Evolutionary conservation across 805 yeast species (phyloP).

Genomic region (Blastobotrys terrestris): DNA sequence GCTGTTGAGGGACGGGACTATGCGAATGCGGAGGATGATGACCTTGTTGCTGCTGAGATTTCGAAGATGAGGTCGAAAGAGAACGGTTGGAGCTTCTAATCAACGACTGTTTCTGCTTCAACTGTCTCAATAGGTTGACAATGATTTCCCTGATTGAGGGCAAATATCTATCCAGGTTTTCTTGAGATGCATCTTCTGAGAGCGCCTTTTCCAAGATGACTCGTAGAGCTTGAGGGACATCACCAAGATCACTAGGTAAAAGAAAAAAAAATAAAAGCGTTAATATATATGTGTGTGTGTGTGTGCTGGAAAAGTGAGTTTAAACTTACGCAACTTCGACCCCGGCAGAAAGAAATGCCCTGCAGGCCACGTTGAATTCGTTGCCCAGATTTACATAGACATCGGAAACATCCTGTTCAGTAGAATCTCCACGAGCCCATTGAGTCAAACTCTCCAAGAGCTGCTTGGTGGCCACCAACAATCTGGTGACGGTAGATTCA

Average conservation of each 20-base stretch:
- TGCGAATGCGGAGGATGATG: neutral
- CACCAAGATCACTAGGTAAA: conserved; percentile 63
- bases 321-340: conserved; percentile 47
- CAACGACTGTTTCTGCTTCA: conserved; percentile 70
- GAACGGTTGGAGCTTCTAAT: conserved; percentile 31
- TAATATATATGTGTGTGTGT: too few relatives aligned
- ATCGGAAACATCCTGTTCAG: conserved; percentile 80
- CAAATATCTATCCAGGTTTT: conserved; percentile 67
- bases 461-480: conserved; percentile 83
- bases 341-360: conserved; percentile 73
- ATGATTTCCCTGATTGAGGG: conserved; percentile 85
- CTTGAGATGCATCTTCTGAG: conserved; percentile 78
- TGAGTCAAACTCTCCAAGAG: conserved; percentile 77
- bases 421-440: conserved; percentile 81
- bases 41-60: conserved; percentile 1
- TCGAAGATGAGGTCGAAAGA: neutral
- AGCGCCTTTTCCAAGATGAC: conserved; percentile 79
- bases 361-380: conserved; percentile 80
- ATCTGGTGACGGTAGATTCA: conserved; percentile 70
- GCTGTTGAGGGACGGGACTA: neutral
- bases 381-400: conserved; percentile 90
- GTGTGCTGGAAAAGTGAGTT: too few relatives aligned
- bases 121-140: conserved; percentile 66
- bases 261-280: too few relatives aligned
- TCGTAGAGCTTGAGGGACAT: conserved; percentile 79